These are phyloP conservation scores for Trichocladium antarcticum DNA, from an alignment of 495 filamentous ascomycete genomes.

Conservation along the genomic window DNA sequence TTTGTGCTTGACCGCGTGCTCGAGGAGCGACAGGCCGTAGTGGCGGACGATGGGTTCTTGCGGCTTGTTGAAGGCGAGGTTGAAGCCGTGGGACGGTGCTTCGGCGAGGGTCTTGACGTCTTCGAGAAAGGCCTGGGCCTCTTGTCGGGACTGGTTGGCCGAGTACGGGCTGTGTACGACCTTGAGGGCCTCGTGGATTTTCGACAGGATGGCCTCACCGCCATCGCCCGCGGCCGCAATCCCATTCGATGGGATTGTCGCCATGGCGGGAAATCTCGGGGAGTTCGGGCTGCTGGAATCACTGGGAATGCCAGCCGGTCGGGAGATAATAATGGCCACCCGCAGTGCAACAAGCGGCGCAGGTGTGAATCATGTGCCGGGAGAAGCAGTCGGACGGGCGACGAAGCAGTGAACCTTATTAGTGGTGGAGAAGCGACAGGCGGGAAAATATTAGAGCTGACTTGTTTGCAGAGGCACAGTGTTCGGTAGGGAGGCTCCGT, in stretches of 20 bases:
- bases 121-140: slow-evolving; percentile 77
- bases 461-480: not conserved
- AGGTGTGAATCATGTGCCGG: not conserved
- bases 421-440: not conserved
- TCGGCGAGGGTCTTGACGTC: slow-evolving; percentile 62
- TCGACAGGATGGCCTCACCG: slow-evolving; percentile 32
- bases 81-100: slow-evolving; percentile 76
- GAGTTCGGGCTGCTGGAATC: not conserved
- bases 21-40: slow-evolving; percentile 83
- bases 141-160: slow-evolving; percentile 68
- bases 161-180: slow-evolving; percentile 76
- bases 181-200: slow-evolving; percentile 71
- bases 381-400: not conserved
- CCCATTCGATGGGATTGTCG: slow-evolving; percentile 19
- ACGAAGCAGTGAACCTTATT: not conserved
- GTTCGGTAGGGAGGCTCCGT: not conserved
- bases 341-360: not conserved
- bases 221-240: slow-evolving; percentile 3
- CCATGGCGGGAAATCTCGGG: slow-evolving; percentile 2
- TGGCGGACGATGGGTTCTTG: slow-evolving; percentile 77
- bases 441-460: not conserved
- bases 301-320: not conserved
- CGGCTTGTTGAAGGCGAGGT: slow-evolving; percentile 58
- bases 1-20: slow-evolving; percentile 72
- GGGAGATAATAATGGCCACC: slow-evolving; percentile 4